Evolutionary conservation across 2,329 filamentous ascomycete genomes (phyloP).

Genomic region (Cladosporium sphaerospermum): DNA sequence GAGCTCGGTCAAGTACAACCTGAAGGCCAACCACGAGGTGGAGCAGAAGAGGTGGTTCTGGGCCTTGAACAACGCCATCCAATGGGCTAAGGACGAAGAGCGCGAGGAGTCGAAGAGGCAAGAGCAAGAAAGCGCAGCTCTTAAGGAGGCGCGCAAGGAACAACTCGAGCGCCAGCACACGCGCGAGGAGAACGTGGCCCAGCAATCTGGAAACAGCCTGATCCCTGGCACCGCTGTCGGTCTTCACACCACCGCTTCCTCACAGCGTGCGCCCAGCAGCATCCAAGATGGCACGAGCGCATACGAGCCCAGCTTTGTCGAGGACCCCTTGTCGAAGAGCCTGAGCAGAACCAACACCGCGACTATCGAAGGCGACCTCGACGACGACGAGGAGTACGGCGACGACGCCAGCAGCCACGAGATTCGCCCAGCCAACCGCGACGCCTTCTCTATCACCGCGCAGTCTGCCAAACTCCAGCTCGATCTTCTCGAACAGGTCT

Average conservation of each 20-base stretch:
- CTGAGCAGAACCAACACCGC: conserved; percentile 45
- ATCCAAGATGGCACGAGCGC: conserved; percentile 51
- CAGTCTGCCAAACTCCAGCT: conserved; percentile 91
- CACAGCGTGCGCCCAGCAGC: conserved; percentile 35
- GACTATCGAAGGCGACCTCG: conserved; percentile 52
- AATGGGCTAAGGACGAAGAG: conserved; percentile 96
- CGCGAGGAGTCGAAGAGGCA: conserved; percentile 79
- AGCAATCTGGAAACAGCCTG: conserved; percentile 17
- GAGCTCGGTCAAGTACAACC: conserved; percentile 95
- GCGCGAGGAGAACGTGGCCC: conserved; percentile 23
- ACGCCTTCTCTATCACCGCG: conserved; percentile 94
- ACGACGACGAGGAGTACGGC: conserved; percentile 67
- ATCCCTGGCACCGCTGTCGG: conserved; percentile 42
- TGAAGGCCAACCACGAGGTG: conserved; percentile 96
- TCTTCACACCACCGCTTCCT: conserved; percentile 37
- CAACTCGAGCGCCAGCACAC: conserved; percentile 49
- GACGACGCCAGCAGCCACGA: conserved; percentile 77
- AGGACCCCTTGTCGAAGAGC: conserved; percentile 45
- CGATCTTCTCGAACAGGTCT: conserved; percentile 81
- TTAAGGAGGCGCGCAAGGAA: conserved; percentile 75
- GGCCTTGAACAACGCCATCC: conserved; percentile 97
- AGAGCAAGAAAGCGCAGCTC: conserved; percentile 64
- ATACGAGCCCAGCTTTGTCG: conserved; percentile 52
- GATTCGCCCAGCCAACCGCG: conserved; percentile 67
- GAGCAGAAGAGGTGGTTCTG: conserved; percentile 99